Conservation (phyloP, 1,284 basidiomycete genomes). For the Coniferiporia sulphurascens region DNA sequence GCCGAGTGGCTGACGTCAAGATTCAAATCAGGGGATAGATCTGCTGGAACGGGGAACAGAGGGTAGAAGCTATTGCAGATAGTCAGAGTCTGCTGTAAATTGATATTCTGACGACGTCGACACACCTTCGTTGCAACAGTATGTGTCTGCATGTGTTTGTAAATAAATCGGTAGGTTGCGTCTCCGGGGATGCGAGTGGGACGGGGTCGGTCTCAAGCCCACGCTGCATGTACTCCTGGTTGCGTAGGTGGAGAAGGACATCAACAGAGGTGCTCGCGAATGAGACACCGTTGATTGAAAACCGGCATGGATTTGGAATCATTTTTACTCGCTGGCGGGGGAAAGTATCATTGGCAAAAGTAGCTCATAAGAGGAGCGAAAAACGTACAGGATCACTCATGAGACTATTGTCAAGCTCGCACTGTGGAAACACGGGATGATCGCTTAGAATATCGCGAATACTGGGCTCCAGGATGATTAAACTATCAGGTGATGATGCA, state of each 20-base stretch:
- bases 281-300: constrained; percentile 79
- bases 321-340: constrained; percentile 60
- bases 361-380: not conserved
- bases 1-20: constrained; percentile 79
- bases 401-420: constrained; percentile 51
- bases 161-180: constrained; percentile 57
- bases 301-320: constrained; percentile 84
- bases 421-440: constrained; percentile 88
- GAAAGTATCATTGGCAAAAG: constrained; percentile 3
- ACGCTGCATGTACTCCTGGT: constrained; percentile 76
- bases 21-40: constrained; percentile 74
- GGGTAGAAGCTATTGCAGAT: constrained; percentile 78
- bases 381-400: constrained; percentile 45
- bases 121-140: constrained; percentile 80
- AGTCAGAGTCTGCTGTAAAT: not conserved
- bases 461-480: constrained; percentile 77
- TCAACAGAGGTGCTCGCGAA: constrained; percentile 83
- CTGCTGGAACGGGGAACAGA: constrained; percentile 80
- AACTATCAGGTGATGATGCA: constrained; percentile 59
- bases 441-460: constrained; percentile 75
- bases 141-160: constrained; percentile 76
- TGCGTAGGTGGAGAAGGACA: constrained; percentile 82
- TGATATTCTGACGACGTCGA: constrained; percentile 6
- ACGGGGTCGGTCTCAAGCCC: constrained; percentile 61
- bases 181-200: constrained; percentile 29